Percentiles rank a stretch among this genome's conserved stretches.
phyloP scores from a whole-genome alignment of 192 early-diverging fungal species.

The Rhizoclosmatium globosum region DNA sequence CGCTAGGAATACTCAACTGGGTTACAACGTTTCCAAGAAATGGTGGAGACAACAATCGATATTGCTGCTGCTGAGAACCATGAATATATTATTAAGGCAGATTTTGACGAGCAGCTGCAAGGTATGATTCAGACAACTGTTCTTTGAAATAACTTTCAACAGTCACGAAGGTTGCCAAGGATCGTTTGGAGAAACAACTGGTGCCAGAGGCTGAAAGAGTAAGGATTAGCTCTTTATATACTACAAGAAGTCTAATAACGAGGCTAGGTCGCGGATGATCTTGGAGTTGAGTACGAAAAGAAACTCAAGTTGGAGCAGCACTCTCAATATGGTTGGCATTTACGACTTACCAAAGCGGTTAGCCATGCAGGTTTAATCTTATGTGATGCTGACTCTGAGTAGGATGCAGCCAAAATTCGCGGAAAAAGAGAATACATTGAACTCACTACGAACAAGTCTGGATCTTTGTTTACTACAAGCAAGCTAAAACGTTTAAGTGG shows the following conservation, averaged over 20 bases:
- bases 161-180: constrained; percentile 34
- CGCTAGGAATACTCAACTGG: constrained; percentile 56
- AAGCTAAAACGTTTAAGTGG: constrained; percentile 70
- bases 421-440: constrained; percentile 81
- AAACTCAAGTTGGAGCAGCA: constrained; percentile 92
- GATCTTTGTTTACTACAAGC: constrained; percentile 86
- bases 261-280: constrained; percentile 66
- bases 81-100: constrained; percentile 87
- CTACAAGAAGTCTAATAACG: neutral
- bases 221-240: constrained; percentile 5
- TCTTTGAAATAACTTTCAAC: neutral
- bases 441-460: constrained; percentile 86
- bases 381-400: constrained; percentile 11
- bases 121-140: constrained; percentile 50
- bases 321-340: constrained; percentile 81
- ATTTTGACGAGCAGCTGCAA: constrained; percentile 79
- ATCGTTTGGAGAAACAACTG: constrained; percentile 60
- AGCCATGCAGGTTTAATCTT: constrained; percentile 1
- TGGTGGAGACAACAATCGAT: constrained; percentile 94
- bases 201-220: constrained; percentile 69
- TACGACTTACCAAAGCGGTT: constrained; percentile 79
- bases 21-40: constrained; percentile 73
- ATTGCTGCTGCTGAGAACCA: constrained; percentile 83
- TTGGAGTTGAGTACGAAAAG: constrained; percentile 83
- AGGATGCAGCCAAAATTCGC: constrained; percentile 76